Base-by-base conservation (phyloP, 169 alveolate species). In the Eimeria brunetti region DNA sequence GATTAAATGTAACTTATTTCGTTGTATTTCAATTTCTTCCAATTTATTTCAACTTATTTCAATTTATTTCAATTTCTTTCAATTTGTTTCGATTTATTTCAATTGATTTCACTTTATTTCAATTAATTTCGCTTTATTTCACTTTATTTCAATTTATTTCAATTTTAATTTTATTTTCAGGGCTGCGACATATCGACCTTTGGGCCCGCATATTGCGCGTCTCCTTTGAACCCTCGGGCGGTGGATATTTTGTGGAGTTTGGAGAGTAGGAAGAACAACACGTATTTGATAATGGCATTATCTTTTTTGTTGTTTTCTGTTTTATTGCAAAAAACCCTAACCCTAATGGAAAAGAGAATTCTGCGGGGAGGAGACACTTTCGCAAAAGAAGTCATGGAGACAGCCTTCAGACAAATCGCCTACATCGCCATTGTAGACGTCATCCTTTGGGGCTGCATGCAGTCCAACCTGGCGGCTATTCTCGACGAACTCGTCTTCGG, bases 371-470 rank as follows among this genome's bases (percentile, higher is more conserved):
- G 97, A 86, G 98, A 97, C 88, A 92, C 94, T 60, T 97, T 97
- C 92, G 91, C 97, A 83, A 96, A 95, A 91, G 97, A 97, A 73
- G 97, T 97, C 24, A 94, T 97, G 88, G 97, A 97, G 81, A 97
- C 97, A 38, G 97, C 98, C 38, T 97, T 96, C 95, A 96, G 98
- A 44, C 98, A 97, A 69, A 96, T 97, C 73, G 97, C 98, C 20
- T 73, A 96, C 64, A 97, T 97, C 67, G 97, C 98, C 64, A 96
- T 97, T n/a, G 97, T 97, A 64, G 97, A 96, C 64, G 96, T 97
- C 33, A 91, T 97, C 9, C 96, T 97, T 49, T 97, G 98, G 98
- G 97, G 98, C 64, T 95, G 95, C 73, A 95, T 97, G 90, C 98
- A 97, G 53, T 95, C 98, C n/a, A 97, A 97, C 51, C 36, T 97